These are phyloP conservation scores for Thalassia testudinum DNA, from an alignment of 116 monocot genomes.

Conservation along the genomic window DNA sequence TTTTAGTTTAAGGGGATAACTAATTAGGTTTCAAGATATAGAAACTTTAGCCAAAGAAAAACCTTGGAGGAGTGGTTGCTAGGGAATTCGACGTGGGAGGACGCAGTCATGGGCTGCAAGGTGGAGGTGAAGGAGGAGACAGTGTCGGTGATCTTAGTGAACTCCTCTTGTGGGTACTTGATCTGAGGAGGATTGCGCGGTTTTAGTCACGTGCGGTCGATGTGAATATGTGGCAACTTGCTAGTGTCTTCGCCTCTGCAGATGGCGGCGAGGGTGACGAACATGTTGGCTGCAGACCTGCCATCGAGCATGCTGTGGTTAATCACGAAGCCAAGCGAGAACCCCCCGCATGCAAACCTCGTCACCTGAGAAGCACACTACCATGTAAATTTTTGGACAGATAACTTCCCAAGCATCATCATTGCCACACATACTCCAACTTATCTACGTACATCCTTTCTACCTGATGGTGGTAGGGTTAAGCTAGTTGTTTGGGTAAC, in stretches of 20 bases:
- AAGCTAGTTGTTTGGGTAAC: too few relatives aligned
- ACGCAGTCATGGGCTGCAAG: slow-evolving; percentile 10
- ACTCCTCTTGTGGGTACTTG: slow-evolving; percentile 46
- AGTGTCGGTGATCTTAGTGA: slow-evolving; percentile 22
- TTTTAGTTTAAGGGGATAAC: too few relatives aligned
- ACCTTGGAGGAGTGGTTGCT: slow-evolving; percentile 12
- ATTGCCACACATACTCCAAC: too few relatives aligned
- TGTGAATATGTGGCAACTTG: slow-evolving; percentile 6
- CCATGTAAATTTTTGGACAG: slow-evolving; percentile 45
- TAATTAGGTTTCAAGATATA: too few relatives aligned
- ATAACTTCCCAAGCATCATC: slow-evolving; percentile 61
- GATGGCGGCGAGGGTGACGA: slow-evolving; percentile 34
- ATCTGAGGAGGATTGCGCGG: slow-evolving; percentile 52
- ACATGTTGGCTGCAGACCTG: slow-evolving; percentile 51
- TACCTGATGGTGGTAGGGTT: too few relatives aligned
- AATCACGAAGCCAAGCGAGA: slow-evolving; percentile 47
- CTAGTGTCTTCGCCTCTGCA: slow-evolving; percentile 22
- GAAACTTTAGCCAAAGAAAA: too few relatives aligned
- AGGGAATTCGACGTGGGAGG: slow-evolving; percentile 6
- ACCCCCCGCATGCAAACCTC: slow-evolving; percentile 61
- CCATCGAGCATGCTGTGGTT: slow-evolving; percentile 78
- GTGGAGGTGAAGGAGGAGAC: slow-evolving; percentile 32
- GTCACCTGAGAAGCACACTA: slow-evolving; percentile 76
- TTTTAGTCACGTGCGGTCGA: slow-evolving; percentile 48
- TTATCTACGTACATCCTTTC: too few relatives aligned